These are phyloP conservation scores for Aspergillus ruber DNA, from an alignment of 2,329 filamentous ascomycete genomes.

Conservation along the genomic window DNA sequence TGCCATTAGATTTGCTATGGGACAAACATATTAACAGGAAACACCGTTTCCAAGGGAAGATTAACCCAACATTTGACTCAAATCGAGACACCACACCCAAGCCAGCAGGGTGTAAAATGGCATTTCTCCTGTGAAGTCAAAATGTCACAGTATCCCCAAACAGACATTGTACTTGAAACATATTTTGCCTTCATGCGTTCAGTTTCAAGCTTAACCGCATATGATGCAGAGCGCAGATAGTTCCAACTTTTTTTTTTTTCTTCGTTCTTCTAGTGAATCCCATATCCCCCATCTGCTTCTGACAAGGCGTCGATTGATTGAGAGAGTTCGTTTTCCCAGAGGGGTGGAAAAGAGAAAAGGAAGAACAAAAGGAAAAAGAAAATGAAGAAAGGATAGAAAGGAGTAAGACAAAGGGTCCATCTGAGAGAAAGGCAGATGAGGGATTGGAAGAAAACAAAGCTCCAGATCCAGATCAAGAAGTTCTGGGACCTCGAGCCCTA, in stretches of 20 bases:
- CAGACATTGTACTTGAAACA: slow-evolving; percentile 11
- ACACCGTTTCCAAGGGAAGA: slow-evolving; percentile 14
- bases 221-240: background rate
- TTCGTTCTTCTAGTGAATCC: background rate
- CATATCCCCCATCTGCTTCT: background rate
- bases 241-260: background rate
- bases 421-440: too few species aligned
- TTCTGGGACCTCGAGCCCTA: slow-evolving; percentile 13
- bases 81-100: slow-evolving; percentile 18
- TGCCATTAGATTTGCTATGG: background rate
- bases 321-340: background rate
- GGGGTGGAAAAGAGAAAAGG: background rate
- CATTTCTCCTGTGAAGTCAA: slow-evolving; percentile 12
- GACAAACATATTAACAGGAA: slow-evolving; percentile 2
- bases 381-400: slow-evolving; percentile 3
- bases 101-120: slow-evolving; percentile 18
- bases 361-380: background rate
- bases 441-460: background rate
- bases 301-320: background rate
- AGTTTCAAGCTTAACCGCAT: background rate
- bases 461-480: slow-evolving; percentile 8
- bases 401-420: too few species aligned
- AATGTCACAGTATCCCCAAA: slow-evolving; percentile 16
- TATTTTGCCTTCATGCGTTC: background rate
- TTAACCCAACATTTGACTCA: slow-evolving; percentile 20